Evolutionary conservation across 164 flowering plant genomes (phyloP).

Genomic region (Warburgia ugandensis): DNA sequence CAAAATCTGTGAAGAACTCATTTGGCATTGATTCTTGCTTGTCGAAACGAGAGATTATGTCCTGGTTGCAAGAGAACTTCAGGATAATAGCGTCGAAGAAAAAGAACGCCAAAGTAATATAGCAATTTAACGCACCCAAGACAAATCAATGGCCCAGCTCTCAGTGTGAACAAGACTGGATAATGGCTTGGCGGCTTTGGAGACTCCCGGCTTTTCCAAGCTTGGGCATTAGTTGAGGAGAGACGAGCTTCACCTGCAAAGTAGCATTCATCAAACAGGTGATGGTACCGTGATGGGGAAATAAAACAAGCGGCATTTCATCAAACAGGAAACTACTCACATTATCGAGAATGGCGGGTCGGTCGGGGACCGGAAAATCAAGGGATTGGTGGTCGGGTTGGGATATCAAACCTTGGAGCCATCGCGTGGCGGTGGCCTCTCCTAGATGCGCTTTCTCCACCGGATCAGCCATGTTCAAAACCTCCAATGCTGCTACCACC

Average conservation of each 20-base stretch:
- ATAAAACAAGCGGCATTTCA: neutral
- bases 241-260: slow-evolving; percentile 68
- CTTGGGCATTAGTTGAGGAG: slow-evolving; percentile 88
- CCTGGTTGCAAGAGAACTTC: slow-evolving; percentile 26
- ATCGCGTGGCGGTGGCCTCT: slow-evolving; percentile 47
- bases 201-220: slow-evolving; percentile 89
- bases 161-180: slow-evolving; percentile 86
- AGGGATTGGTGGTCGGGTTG: slow-evolving; percentile 36
- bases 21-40: slow-evolving; percentile 76
- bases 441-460: slow-evolving; percentile 73
- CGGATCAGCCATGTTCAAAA: slow-evolving; percentile 73
- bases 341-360: slow-evolving; percentile 69
- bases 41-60: slow-evolving; percentile 86
- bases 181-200: slow-evolving; percentile 81
- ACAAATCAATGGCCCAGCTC: slow-evolving; percentile 93
- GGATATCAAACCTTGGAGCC: slow-evolving; percentile 58
- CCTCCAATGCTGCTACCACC: slow-evolving; percentile 73
- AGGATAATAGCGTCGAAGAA: neutral
- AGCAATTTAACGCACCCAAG: slow-evolving; percentile 48
- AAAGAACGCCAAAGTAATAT: neutral
- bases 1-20: slow-evolving; percentile 83
- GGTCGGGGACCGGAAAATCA: slow-evolving; percentile 54
- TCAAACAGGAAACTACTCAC: slow-evolving; percentile 20
- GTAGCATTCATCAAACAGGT: slow-evolving; percentile 51
- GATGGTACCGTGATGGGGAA: neutral